Conservation (phyloP, 73 alveolate species). For the Paramecium biaurelia region DNA sequence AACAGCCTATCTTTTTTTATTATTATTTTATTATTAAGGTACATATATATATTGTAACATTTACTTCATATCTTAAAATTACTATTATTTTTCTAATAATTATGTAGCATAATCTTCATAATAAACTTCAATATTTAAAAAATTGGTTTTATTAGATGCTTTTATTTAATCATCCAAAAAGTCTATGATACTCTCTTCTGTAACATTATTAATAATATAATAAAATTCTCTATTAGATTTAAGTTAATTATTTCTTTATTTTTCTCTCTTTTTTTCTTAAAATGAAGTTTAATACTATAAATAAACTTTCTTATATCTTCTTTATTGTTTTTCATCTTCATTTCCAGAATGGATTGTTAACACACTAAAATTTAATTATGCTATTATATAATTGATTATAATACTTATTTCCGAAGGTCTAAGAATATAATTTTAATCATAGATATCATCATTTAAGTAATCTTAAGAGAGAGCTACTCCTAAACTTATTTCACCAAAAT, state of each 20-base stretch:
- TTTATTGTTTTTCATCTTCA: neutral
- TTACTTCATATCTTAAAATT: neutral
- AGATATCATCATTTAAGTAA: neutral
- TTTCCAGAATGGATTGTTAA: neutral
- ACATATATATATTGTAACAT: neutral
- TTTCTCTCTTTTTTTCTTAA: neutral
- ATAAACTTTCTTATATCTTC: neutral
- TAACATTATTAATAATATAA: neutral
- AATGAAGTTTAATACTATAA: neutral
- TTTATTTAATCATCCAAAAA: neutral
- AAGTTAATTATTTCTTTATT: neutral
- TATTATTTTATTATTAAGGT: neutral
- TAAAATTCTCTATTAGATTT: neutral
- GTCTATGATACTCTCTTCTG: neutral
- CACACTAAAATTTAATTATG: neutral
- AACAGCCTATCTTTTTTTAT: neutral
- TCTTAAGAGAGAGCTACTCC: neutral
- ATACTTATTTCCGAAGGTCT: neutral
- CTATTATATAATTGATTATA: neutral
- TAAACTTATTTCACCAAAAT: neutral
- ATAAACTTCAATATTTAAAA: neutral
- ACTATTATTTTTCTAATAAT: neutral
- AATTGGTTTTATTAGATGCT: neutral
- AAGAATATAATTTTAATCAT: neutral
- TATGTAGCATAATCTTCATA: neutral